Conservation (phyloP, 306 rosid species). For the Astragalus membranaceus region DNA sequence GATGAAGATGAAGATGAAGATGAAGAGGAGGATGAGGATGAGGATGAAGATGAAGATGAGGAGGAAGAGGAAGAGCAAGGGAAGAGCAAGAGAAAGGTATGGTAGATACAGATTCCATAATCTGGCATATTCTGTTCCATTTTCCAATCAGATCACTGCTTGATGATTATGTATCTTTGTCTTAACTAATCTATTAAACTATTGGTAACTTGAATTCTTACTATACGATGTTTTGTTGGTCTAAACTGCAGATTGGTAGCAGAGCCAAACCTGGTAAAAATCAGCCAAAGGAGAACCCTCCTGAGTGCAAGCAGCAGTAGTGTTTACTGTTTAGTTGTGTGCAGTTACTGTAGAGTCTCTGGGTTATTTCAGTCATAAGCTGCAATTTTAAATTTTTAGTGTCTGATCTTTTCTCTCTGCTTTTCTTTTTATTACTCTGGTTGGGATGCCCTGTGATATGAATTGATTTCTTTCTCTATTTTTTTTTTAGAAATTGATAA, state of each 20-base stretch:
- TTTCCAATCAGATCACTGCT: not conserved
- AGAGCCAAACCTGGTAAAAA: slow-evolving; percentile 13
- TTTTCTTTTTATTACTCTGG: not conserved
- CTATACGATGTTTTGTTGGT: not conserved
- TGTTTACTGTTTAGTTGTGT: not conserved
- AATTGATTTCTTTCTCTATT: slow-evolving; percentile 3
- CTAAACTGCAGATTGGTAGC: slow-evolving; percentile 29
- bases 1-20: not conserved
- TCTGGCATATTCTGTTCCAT: not conserved
- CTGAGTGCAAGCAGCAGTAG: slow-evolving; percentile 51
- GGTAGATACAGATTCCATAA: not conserved
- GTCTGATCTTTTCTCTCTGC: not conserved
- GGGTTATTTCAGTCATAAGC: slow-evolving; percentile 13
- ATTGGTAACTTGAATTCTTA: not conserved
- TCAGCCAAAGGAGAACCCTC: slow-evolving; percentile 36
- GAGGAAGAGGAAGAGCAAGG: slow-evolving; percentile 4
- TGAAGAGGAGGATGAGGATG: not conserved
- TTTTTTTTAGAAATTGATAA: not conserved
- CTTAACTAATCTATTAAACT: slow-evolving; percentile 3
- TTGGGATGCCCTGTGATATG: slow-evolving; percentile 7
- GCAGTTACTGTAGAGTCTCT: slow-evolving; percentile 16
- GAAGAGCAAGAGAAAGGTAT: slow-evolving; percentile 32
- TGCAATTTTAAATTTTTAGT: not conserved
- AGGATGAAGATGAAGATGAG: not conserved
- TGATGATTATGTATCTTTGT: not conserved